Conservation (phyloP, 257 asterid genomes). For the Fraxinus quadrangulata region DNA sequence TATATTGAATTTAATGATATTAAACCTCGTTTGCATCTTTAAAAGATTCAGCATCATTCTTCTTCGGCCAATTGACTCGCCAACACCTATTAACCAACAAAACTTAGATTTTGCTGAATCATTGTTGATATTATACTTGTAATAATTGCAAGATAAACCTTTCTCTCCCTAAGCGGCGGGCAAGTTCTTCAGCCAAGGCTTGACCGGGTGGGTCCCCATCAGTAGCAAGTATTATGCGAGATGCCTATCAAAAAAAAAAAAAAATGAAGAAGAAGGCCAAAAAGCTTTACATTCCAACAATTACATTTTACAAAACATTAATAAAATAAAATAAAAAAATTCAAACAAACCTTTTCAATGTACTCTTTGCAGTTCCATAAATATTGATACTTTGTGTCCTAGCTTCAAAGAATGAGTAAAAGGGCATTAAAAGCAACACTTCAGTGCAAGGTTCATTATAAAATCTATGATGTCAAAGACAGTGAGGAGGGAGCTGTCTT, state of each 20-base stretch:
- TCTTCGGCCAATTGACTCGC: constrained; percentile 95
- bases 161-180: constrained; percentile 97
- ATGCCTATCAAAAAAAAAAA: constrained; percentile 53
- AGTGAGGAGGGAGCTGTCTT: not conserved
- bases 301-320: constrained; percentile 20
- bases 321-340: constrained; percentile 10
- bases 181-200: constrained; percentile 98
- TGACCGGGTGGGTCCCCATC: constrained; percentile 95
- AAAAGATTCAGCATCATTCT: constrained; percentile 52
- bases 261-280: not conserved
- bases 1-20: not conserved
- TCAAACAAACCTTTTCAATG: constrained; percentile 58
- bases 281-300: constrained; percentile 28
- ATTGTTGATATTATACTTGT: not conserved
- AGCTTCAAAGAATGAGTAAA: constrained; percentile 55
- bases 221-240: constrained; percentile 96
- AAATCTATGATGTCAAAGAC: constrained; percentile 13
- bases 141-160: constrained; percentile 41
- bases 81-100: constrained; percentile 74
- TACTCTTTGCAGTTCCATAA: constrained; percentile 97
- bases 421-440: constrained; percentile 43
- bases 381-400: constrained; percentile 89
- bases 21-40: constrained; percentile 98
- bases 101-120: constrained; percentile 13
- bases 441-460: constrained; percentile 18